phyloP scores from a whole-genome alignment of 306 rosid species.

The Gynostemma pentaphyllum region DNA sequence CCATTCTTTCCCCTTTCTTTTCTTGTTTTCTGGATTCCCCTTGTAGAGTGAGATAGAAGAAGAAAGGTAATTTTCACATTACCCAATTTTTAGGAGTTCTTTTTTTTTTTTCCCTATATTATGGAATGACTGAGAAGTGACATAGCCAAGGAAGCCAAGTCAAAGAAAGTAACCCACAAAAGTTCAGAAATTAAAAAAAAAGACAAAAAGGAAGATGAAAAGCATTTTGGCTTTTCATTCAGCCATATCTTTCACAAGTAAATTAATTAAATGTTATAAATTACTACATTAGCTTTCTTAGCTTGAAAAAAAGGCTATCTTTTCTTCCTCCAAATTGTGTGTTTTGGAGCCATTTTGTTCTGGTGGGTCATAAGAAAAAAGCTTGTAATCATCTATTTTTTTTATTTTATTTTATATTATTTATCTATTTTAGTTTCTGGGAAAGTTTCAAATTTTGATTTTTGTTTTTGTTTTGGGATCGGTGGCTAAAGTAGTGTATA shows the following conservation, averaged over 20 bases:
- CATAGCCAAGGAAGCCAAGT: conserved; percentile 8
- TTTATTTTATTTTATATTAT: too few species aligned
- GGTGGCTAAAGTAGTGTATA: conserved; percentile 5
- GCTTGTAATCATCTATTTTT: neutral
- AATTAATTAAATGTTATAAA: neutral
- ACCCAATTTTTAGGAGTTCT: too few species aligned
- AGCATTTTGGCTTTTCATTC: neutral
- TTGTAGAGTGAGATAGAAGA: too few species aligned
- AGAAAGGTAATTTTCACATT: too few species aligned
- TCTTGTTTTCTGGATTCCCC: too few species aligned
- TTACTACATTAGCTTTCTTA: neutral
- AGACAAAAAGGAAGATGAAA: neutral
- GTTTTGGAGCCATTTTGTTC: neutral
- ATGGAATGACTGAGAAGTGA: neutral
- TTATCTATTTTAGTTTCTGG: neutral
- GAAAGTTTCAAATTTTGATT: neutral
- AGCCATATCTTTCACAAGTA: conserved; percentile 6
- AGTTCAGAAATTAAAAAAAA: neutral
- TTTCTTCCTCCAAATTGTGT: neutral
- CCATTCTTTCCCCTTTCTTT: too few species aligned
- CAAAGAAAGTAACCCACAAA: conserved; percentile 10
- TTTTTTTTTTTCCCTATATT: too few species aligned
- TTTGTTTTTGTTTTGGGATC: conserved; percentile 9
- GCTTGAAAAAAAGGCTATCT: neutral
- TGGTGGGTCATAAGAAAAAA: conserved; percentile 1